Evolutionary conservation across 2,329 filamentous ascomycete genomes (phyloP), one percentile per base, ranked within the genome.

Genomic region (Fusarium oxysporum): DNA sequence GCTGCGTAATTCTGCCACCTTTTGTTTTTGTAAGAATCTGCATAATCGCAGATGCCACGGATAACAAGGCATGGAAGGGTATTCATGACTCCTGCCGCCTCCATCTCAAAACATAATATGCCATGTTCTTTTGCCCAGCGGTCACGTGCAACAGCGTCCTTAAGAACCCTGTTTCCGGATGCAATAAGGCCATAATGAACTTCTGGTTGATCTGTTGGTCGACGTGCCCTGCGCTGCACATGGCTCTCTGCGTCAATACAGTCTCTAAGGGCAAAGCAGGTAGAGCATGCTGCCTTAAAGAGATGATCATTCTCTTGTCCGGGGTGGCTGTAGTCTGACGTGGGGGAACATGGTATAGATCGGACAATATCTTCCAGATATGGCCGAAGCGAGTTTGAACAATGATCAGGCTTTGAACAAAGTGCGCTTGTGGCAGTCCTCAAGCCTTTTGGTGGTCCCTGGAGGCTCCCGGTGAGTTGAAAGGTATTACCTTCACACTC

Each of bases 161-260:
- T 47, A 1, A 47, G 44, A 7, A 47, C 44, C 25, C 8, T 28
- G 19, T 47, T 47, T 7, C 44, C 25, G 0, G 44, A 47, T 14
- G 44, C 44, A 21, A 28, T 28, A 3, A 47, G 6, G 44, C 44
- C 44, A 14, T 47, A 47, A 14, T 47, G 44, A 0, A 47, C 28
- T 21, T 47, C 44, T 3, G 44, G 44, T 10, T 0, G 19, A 0
- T 28, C 8, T 3, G 44, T 28, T 7, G 19, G 5, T 0, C 44
- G 43, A 0, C 1, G 11, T 6, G 5, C 2, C 1, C 23, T 9
- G 8, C 23, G 43, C 17, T 45, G 23, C 8, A 45, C 5, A 10
- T 45, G 43, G 5, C 8, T 28, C 0, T 19, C 43, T 0, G 8
- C 12, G 0, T 28, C 0, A 0, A 9, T 0, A 10, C 43, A 45